Evolutionary conservation across 2,329 filamentous ascomycete species (phyloP).

Genomic region (Hawksworthiomyces lignivorus): DNA sequence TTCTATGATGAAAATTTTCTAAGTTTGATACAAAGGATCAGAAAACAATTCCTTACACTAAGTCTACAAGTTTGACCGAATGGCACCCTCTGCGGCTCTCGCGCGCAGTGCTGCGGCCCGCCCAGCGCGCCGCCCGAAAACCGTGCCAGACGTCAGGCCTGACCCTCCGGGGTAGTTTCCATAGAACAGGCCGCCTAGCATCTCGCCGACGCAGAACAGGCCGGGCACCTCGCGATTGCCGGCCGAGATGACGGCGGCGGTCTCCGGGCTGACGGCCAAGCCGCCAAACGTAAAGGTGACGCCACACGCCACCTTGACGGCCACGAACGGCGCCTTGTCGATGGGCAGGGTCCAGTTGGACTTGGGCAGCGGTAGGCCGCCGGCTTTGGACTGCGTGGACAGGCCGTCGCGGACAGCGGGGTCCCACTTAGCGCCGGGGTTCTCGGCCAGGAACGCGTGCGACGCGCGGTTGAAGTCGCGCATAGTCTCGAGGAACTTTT

Average conservation of each 20-base stretch:
- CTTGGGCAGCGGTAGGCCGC: slow-evolving; percentile 43
- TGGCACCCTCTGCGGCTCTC: background rate
- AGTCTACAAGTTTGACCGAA: too few relatives aligned
- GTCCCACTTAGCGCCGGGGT: slow-evolving; percentile 42
- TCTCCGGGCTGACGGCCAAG: slow-evolving; percentile 46
- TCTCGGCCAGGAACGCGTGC: slow-evolving; percentile 34
- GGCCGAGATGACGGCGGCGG: slow-evolving; percentile 42
- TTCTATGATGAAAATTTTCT: too few relatives aligned
- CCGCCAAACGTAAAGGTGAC: slow-evolving; percentile 65
- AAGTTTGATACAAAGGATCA: too few relatives aligned
- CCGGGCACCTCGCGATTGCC: slow-evolving; percentile 42
- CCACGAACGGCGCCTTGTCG: slow-evolving; percentile 49
- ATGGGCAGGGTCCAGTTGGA: slow-evolving; percentile 60
- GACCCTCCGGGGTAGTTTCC: slow-evolving; percentile 57
- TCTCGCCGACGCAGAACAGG: slow-evolving; percentile 55
- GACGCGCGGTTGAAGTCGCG: slow-evolving; percentile 52
- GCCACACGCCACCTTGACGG: slow-evolving; percentile 56
- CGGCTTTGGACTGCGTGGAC: slow-evolving; percentile 46
- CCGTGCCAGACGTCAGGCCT: slow-evolving; percentile 51
- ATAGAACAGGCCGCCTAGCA: slow-evolving; percentile 58
- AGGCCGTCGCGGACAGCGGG: slow-evolving; percentile 54
- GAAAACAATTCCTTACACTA: too few relatives aligned
- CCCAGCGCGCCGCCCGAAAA: slow-evolving; percentile 36
- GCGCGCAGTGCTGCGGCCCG: background rate
- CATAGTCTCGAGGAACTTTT: slow-evolving; percentile 44